Conservation (phyloP, 306 rosid species). For the Dalbergia cultrata region DNA sequence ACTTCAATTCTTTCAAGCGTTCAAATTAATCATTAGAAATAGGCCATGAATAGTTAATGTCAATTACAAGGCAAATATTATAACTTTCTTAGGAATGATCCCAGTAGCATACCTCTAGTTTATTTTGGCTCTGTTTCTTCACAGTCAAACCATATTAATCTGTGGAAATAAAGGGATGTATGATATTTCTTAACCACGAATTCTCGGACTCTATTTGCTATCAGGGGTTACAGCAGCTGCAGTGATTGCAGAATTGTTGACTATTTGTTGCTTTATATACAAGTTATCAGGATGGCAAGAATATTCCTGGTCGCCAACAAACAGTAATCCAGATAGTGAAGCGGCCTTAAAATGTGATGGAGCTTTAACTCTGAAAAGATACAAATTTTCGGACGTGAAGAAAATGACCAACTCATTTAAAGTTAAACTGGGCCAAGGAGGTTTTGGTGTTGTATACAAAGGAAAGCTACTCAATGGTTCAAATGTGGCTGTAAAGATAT, state of each 20-base stretch:
- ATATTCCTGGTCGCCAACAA: not conserved
- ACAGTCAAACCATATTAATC: no score
- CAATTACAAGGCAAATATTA: no score
- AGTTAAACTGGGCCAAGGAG: not conserved
- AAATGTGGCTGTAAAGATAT: not conserved
- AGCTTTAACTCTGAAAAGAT: not conserved
- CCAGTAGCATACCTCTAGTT: not conserved
- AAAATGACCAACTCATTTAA: not conserved
- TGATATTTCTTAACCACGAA: not conserved
- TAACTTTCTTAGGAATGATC: no score
- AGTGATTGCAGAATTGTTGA: not conserved
- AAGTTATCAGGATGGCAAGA: not conserved
- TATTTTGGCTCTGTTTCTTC: not conserved
- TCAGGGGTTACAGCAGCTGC: not conserved
- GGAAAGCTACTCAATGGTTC: not conserved
- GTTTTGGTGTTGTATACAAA: not conserved
- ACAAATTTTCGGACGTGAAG: not conserved
- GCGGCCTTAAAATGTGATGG: not conserved
- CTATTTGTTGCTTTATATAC: not conserved
- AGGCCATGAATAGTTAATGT: no score
- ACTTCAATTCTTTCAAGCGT: no score
- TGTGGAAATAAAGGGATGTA: not conserved
- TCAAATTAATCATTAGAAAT: no score
- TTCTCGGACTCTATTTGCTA: not conserved
- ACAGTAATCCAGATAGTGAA: not conserved